These are phyloP conservation scores for Ballota nigra DNA, from an alignment of 257 asterid species.

Conservation along the genomic window DNA sequence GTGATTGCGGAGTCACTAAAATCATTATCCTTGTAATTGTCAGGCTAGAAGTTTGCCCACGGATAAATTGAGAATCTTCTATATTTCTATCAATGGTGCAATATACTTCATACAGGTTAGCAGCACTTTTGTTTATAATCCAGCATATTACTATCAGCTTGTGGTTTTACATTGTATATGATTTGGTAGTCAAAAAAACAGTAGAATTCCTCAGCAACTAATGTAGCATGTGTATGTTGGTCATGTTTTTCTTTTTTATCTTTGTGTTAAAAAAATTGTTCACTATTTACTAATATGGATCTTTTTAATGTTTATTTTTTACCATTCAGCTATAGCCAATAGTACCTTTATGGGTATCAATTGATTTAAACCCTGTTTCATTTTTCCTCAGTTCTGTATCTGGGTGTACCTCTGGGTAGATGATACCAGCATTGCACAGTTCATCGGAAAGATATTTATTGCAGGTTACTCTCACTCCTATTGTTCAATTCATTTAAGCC, in stretches of 20 bases:
- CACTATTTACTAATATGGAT: background rate
- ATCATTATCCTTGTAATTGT: conserved; percentile 28
- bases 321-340: background rate
- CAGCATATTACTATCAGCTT: background rate
- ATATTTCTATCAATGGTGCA: conserved; percentile 57
- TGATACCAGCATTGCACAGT: conserved; percentile 50
- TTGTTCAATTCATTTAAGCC: conserved; percentile 2
- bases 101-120: conserved; percentile 74
- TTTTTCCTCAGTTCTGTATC: conserved; percentile 54
- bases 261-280: background rate
- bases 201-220: conserved; percentile 7
- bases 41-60: conserved; percentile 95
- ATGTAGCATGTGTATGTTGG: conserved; percentile 5
- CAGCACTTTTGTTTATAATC: conserved; percentile 3
- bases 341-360: background rate
- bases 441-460: conserved; percentile 75
- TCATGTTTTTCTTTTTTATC: background rate
- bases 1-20: conserved; percentile 25
- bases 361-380: background rate
- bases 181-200: background rate
- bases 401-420: conserved; percentile 76
- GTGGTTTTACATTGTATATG: conserved; percentile 9
- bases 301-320: background rate
- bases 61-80: conserved; percentile 73
- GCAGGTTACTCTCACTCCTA: conserved; percentile 51